Evolutionary conservation across 2,329 filamentous ascomycete species (phyloP).

Genomic region (Pseudogymnoascus sp.): DNA sequence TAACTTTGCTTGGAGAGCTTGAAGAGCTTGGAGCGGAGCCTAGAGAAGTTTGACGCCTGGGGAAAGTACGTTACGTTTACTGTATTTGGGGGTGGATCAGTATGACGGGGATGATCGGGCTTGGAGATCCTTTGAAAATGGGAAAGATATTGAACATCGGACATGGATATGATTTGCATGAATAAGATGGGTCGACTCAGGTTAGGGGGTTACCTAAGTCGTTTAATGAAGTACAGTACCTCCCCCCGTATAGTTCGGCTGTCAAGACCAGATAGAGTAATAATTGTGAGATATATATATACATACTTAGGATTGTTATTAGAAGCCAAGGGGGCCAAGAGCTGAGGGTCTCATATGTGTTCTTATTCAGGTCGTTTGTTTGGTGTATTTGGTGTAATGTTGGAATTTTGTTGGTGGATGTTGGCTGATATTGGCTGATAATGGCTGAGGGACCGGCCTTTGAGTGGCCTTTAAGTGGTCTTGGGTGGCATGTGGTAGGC

Average conservation of each 20-base stretch:
- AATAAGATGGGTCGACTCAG: not conserved
- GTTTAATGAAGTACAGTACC: not conserved
- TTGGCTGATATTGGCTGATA: not conserved
- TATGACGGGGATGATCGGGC: not conserved
- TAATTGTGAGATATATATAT: not conserved
- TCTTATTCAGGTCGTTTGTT: not conserved
- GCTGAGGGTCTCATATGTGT: conserved; percentile 7
- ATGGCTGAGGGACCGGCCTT: not conserved
- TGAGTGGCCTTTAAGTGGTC: no score
- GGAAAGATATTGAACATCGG: not conserved
- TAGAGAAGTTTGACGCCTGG: not conserved
- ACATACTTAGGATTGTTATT: not conserved
- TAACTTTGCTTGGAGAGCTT: not conserved
- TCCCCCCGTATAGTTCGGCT: not conserved
- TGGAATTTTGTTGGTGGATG: not conserved
- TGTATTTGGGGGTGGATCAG: not conserved
- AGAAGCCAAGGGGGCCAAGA: not conserved
- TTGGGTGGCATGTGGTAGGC: not conserved
- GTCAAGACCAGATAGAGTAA: not conserved
- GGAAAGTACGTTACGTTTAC: not conserved
- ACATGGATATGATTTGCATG: not conserved
- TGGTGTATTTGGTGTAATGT: not conserved
- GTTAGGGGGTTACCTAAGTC: not conserved
- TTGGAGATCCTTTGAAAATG: not conserved
- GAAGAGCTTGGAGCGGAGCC: no score